Evolutionary conservation across 2,329 filamentous ascomycete species (phyloP), one percentile per base, ranked within the genome.

Genomic region (Elsinoe batatas): DNA sequence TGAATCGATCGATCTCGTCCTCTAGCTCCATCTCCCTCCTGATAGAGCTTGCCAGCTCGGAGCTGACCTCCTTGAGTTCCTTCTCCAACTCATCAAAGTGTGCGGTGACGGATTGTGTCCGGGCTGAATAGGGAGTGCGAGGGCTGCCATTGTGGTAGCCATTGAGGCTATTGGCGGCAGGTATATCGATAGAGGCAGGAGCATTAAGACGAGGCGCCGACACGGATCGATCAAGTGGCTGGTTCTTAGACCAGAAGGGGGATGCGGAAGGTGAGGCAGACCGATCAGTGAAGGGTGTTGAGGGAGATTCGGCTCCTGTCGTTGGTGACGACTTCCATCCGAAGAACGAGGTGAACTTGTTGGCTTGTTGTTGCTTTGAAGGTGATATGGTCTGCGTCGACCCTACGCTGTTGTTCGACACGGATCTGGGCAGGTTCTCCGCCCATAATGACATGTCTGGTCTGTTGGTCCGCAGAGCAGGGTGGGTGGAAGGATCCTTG

Each of bases 11-110:
- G 0, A 97, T 84, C 46, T 97, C 78, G 69, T 98, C 93, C 70
- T 98, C 93, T 32, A 98, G 73, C 63, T 98, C 93, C 81, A 98
- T 91, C 74, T 98, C 93, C 59, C 93, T 83, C 64, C 88, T 83
- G 66, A 98, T 97, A 26, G 93, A 97, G 62, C 84, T 81, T 33
- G 93, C 93, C 68, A 98, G 77, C 77, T 98, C 93, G 58, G 84
- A 81, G 74, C 89, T 95, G 72, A 98, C 91, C 70, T 91, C 87
- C 64, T 88, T 88, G 62, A 98, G 72, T 76, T 98, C 93, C 68
- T 90, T 87, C 75, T 98, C 93, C 76, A 98, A 84, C 68, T 95
- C 89, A 68, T 89, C 83, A 65, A 95, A 79, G 69, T 90, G 77
- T 61, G 77, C 74, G 63, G 65, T 71, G 37, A 54, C 32, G 54